Evolutionary conservation across 495 filamentous ascomycete genomes (phyloP).

Genomic region (Hypoxylon lenormandii): DNA sequence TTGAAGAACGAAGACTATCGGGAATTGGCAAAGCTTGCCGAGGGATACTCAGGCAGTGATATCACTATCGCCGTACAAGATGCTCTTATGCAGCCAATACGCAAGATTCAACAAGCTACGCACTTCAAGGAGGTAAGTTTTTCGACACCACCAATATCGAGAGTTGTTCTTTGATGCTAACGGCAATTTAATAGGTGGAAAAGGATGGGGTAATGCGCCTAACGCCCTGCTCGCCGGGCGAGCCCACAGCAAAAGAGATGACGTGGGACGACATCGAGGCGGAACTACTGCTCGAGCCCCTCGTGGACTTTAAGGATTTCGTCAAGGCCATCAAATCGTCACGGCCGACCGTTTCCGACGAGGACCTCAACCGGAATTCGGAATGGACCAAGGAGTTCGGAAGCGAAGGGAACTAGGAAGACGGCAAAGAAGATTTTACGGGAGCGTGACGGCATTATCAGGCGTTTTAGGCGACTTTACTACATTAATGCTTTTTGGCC

Average conservation of each 20-base stretch:
- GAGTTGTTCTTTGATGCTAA: background rate
- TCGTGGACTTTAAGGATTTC: slow-evolving; percentile 90
- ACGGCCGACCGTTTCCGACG: slow-evolving; percentile 86
- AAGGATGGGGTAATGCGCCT: slow-evolving; percentile 78
- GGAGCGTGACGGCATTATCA: slow-evolving; percentile 44
- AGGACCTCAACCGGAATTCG: slow-evolving; percentile 82
- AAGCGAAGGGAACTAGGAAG: slow-evolving; percentile 76
- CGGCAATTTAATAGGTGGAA: slow-evolving; percentile 67
- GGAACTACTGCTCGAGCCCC: slow-evolving; percentile 85
- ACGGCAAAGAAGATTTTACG: background rate
- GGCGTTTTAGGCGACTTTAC: slow-evolving; percentile 50
- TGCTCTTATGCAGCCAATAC: slow-evolving; percentile 95
- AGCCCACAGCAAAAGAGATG: slow-evolving; percentile 87
- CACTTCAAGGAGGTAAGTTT: slow-evolving; percentile 90
- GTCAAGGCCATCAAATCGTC: slow-evolving; percentile 88
- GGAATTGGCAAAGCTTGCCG: slow-evolving; percentile 80
- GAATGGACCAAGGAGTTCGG: slow-evolving; percentile 98
- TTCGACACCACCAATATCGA: background rate
- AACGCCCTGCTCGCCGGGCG: slow-evolving; percentile 95
- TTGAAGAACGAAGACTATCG: slow-evolving; percentile 81
- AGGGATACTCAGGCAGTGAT: slow-evolving; percentile 95
- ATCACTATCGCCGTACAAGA: slow-evolving; percentile 97
- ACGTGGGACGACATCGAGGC: slow-evolving; percentile 87
- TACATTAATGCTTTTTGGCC: slow-evolving; percentile 18
- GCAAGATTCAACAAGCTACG: slow-evolving; percentile 97